These are phyloP conservation scores for Amphichorda felina DNA, from an alignment of 2,329 filamentous ascomycete species.

Conservation along the genomic window DNA sequence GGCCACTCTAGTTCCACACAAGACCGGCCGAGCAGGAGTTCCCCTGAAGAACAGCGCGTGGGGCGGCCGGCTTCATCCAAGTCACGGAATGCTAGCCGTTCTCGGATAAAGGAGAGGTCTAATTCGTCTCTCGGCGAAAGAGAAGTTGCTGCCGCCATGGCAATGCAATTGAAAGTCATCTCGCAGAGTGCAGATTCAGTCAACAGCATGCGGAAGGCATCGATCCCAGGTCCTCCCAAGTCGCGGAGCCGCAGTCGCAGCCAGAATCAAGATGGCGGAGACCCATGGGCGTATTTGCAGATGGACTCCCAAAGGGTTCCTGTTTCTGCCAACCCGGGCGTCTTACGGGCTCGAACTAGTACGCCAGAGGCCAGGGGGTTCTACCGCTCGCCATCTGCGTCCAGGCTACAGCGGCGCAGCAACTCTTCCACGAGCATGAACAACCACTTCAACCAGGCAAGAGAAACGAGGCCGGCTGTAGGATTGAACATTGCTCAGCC, in stretches of 20 bases:
- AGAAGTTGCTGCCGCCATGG: not conserved
- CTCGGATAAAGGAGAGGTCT: constrained; percentile 3
- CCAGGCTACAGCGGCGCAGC: not conserved
- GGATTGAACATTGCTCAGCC: not conserved
- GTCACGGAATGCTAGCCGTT: constrained; percentile 22
- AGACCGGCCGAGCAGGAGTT: too few relatives aligned
- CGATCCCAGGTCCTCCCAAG: constrained; percentile 4
- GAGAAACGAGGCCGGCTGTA: not conserved
- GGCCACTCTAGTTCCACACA: not conserved
- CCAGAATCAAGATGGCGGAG: constrained; percentile 2
- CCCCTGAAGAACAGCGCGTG: not conserved
- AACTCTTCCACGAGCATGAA: not conserved
- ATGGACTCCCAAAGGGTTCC: constrained; percentile 7
- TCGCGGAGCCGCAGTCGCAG: constrained; percentile 8
- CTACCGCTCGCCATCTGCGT: not conserved
- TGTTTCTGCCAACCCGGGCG: constrained; percentile 15
- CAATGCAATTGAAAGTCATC: constrained; percentile 3
- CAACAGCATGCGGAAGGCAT: constrained; percentile 4
- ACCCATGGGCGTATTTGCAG: too few relatives aligned
- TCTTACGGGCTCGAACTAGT: constrained; percentile 5
- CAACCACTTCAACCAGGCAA: not conserved
- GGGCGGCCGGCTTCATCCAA: constrained; percentile 18
- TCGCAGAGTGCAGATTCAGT: constrained; percentile 12
- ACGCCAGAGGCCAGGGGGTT: not conserved
- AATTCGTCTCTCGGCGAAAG: not conserved